Base-by-base conservation (phyloP, 2,329 filamentous ascomycete genomes). In the Monilinia vaccinii-corymbosi region DNA sequence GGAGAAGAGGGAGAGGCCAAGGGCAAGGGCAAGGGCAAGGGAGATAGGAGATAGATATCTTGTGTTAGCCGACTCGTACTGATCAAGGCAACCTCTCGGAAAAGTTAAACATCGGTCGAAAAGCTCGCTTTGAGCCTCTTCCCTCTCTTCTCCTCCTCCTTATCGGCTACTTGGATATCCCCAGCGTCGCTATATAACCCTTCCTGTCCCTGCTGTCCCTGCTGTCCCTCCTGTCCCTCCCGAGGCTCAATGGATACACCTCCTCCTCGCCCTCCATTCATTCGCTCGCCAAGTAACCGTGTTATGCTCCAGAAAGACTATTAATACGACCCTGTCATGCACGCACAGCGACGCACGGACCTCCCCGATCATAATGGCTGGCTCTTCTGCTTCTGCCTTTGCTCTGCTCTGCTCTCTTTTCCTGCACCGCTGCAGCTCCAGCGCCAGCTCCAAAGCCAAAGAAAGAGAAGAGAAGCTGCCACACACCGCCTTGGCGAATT, bases 401-500 rank as follows among this genome's bases (percentile, higher is more conserved):
- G n/a, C n/a, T n/a, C n/a, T n/a, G n/a, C n/a, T n/a, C n/a, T n/a
- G n/a, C n/a, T n/a, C 38, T 36, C 36, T 42, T 18, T 8, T 52
- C 9, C 9, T n/a, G 38, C 38, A 40, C 9, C n/a, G n/a, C n/a
- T 42, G 40, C 18, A 42, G 18, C 40, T 42, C 28, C n/a, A n/a
- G n/a, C n/a, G n/a, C n/a, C n/a, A n/a, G n/a, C n/a, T n/a, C n/a
- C n/a, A n/a, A n/a, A n/a, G n/a, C n/a, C n/a, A n/a, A n/a, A n/a
- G n/a, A n/a, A n/a, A n/a, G n/a, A n/a, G 1, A 56, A 25, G 13
- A 28, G 46, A 49, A 49, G 13, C 14, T 9, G 2, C 6, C 3
- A 25, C 34, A 14, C 49, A 56, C 52, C 52, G 44, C 40, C 16
- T 56, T 44, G 44, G 42, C 53, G 48, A 48, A 56, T n/a, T n/a